Conservation (phyloP, 306 rosid species). For the Pyrus bretschneideri region DNA sequence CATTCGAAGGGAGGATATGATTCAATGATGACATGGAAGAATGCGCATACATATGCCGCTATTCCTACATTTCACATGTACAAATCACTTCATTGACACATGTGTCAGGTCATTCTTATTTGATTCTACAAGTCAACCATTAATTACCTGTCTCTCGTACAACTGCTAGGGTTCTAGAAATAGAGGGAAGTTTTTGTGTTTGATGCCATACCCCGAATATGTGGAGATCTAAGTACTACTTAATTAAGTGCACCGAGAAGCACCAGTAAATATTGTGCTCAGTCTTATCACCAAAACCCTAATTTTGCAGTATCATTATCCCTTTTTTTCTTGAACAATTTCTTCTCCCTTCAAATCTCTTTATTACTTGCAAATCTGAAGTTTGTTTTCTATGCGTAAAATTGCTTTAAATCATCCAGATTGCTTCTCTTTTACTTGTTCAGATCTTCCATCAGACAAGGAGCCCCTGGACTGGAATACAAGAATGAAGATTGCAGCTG, state of each 20-base stretch:
- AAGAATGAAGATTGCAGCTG: conserved; percentile 82
- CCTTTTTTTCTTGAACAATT: neutral
- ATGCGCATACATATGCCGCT: neutral
- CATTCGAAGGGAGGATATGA: neutral
- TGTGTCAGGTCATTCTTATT: neutral
- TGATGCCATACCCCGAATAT: no score
- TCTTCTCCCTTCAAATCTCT: neutral
- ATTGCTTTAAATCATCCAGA: neutral
- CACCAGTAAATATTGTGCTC: neutral
- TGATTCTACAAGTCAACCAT: neutral
- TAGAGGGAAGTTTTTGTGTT: no score
- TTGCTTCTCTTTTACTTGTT: conserved; percentile 12
- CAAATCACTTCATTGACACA: no score
- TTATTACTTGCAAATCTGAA: neutral
- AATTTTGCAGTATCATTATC: neutral
- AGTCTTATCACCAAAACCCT: neutral
- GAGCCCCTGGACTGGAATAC: conserved; percentile 82
- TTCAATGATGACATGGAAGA: neutral
- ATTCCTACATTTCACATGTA: neutral
- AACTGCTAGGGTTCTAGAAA: neutral
- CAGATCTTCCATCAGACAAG: conserved; percentile 60
- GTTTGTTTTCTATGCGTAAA: neutral
- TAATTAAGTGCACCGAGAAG: neutral
- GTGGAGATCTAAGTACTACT: neutral
- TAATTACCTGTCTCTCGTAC: neutral